Evolutionary conservation across 305 asterid genomes (phyloP).

Genomic region (Fraxinus velutina): DNA sequence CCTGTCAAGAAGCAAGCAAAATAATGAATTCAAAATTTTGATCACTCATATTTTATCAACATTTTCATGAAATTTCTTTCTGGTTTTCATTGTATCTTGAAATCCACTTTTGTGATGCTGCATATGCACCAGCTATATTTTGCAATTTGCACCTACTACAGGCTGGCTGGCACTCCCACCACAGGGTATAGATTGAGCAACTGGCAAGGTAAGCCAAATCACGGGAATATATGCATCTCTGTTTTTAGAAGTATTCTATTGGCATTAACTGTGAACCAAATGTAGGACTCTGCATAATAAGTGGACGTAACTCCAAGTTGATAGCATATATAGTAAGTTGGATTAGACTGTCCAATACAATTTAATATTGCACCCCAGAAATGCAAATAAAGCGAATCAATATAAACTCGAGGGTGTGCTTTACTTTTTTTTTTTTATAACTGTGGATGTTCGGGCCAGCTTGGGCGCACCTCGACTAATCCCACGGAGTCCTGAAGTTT

Average conservation of each 20-base stretch:
- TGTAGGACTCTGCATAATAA: background rate
- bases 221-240: background rate
- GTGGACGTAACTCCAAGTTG: background rate
- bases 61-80: background rate
- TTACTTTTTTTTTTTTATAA: too few species aligned
- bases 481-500: too few species aligned
- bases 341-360: background rate
- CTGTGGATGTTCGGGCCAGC: too few species aligned
- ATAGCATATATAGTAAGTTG: background rate
- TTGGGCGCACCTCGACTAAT: too few species aligned
- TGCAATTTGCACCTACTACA: background rate
- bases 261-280: background rate
- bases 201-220: background rate
- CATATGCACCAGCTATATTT: background rate
- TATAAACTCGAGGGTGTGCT: background rate
- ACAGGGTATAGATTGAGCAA: background rate
- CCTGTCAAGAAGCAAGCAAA: conserved; percentile 38
- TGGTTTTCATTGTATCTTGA: background rate
- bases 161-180: background rate
- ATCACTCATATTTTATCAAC: background rate
- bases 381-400: background rate
- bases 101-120: background rate
- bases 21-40: background rate
- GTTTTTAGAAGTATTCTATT: background rate
- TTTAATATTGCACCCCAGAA: background rate